These are phyloP conservation scores for Kodamaea neixiangensis DNA, from an alignment of 805 yeast species.

Conservation along the genomic window DNA sequence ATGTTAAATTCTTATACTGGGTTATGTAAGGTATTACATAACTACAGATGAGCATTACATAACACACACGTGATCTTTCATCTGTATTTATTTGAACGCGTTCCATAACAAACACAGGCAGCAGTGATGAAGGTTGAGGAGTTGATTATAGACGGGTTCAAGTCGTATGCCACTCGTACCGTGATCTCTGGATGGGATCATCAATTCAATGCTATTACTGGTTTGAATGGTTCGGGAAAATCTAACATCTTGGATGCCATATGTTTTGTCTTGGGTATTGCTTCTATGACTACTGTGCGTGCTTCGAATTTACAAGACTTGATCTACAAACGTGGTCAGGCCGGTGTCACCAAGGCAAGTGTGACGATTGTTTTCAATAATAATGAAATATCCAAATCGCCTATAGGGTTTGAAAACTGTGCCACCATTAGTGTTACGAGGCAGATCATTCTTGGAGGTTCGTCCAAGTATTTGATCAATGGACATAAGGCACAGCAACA, in stretches of 20 bases:
- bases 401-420: constrained; percentile 81
- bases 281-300: constrained; percentile 91
- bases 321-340: constrained; percentile 96
- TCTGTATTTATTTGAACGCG: constrained; percentile 4
- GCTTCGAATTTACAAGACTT: constrained; percentile 92
- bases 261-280: constrained; percentile 96
- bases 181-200: constrained; percentile 95
- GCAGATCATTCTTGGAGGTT: constrained; percentile 87
- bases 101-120: neutral
- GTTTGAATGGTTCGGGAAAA: constrained; percentile 96
- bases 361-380: constrained; percentile 96
- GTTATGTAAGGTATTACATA: too few species aligned
- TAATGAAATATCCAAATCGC: constrained; percentile 69
- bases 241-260: constrained; percentile 96
- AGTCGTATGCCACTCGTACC: constrained; percentile 95
- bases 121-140: constrained; percentile 88
- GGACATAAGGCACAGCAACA: constrained; percentile 97
- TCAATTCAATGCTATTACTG: constrained; percentile 96
- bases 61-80: too few species aligned
- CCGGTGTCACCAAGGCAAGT: constrained; percentile 95
- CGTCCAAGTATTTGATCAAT: constrained; percentile 87
- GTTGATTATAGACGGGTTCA: constrained; percentile 94
- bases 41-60: too few species aligned
- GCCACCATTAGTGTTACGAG: constrained; percentile 87
- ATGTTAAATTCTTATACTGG: neutral